Percentiles rank a stretch among this genome's conserved stretches.
These are phyloP conservation scores for Glebionis coronaria DNA, from an alignment of 129 eudicot genomes.

Conservation along the genomic window DNA sequence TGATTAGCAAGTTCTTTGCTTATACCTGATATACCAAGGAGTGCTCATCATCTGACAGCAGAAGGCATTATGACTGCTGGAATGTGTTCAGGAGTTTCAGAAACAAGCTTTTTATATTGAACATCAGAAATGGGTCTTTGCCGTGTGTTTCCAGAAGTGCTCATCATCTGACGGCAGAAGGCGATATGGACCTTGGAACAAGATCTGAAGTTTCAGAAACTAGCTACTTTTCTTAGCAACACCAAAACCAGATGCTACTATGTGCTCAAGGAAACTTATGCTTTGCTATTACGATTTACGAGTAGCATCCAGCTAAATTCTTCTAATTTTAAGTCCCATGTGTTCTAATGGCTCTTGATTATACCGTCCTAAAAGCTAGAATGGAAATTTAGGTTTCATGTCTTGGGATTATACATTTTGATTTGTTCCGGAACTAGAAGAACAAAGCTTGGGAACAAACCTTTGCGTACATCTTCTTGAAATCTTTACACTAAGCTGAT, in stretches of 20 bases:
- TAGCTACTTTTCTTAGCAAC: too few species aligned
- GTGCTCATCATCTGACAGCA: not conserved
- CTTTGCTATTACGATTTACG: not conserved
- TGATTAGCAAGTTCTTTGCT: not conserved
- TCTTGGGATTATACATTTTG: not conserved
- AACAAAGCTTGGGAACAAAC: not conserved
- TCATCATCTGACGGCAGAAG: too few species aligned
- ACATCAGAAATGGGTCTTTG: too few species aligned
- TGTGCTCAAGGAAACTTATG: too few species aligned
- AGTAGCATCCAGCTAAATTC: not conserved
- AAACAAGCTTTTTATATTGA: not conserved
- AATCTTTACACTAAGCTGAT: too few species aligned
- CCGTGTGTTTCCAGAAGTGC: too few species aligned
- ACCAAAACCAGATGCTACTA: too few species aligned
- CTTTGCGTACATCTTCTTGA: not conserved
- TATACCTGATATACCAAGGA: not conserved
- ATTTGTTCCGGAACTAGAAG: too few species aligned
- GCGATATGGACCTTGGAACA: too few species aligned
- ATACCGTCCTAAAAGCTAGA: not conserved
- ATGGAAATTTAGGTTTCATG: conserved; percentile 1
- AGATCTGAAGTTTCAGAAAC: too few species aligned
- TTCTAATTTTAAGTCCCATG: not conserved
- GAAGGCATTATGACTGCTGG: not conserved
- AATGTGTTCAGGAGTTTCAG: not conserved
- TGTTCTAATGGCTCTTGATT: too few species aligned